A percentile compares a stretch with the other conserved stretches of the same genome.
phyloP scores from a whole-genome alignment of 2,329 filamentous ascomycete genomes.

The Colletotrichum agaves region DNA sequence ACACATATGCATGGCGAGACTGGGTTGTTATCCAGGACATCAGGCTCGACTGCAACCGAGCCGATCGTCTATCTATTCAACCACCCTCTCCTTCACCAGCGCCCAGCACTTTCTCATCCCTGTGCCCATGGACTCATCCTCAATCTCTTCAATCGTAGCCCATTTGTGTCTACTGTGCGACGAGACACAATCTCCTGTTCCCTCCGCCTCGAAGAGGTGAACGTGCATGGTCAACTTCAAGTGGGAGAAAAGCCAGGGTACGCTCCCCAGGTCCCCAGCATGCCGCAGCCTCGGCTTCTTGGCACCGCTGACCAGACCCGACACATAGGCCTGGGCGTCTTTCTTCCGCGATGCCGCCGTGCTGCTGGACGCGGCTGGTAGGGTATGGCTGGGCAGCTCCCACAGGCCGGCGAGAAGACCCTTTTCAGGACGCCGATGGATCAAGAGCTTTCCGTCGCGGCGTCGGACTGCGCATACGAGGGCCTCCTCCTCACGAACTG shows the following conservation, averaged over 20 bases:
- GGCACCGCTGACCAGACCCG: slow-evolving; percentile 40
- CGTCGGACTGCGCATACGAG: slow-evolving; percentile 64
- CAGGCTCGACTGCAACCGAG: background rate
- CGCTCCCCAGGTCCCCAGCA: slow-evolving; percentile 57
- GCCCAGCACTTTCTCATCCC: slow-evolving; percentile 69
- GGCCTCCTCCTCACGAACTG: slow-evolving; percentile 61
- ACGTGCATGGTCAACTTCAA: slow-evolving; percentile 68
- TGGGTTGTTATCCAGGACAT: background rate
- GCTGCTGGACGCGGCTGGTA: slow-evolving; percentile 45
- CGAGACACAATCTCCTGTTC: background rate
- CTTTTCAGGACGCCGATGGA: slow-evolving; percentile 63
- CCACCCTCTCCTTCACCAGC: slow-evolving; percentile 46
- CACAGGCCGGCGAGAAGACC: slow-evolving; percentile 66
- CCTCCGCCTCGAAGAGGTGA: slow-evolving; percentile 57
- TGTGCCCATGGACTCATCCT: slow-evolving; percentile 66
- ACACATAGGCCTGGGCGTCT: slow-evolving; percentile 50
- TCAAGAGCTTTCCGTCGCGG: slow-evolving; percentile 55
- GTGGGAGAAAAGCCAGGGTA: slow-evolving; percentile 69
- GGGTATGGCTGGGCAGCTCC: slow-evolving; percentile 62
- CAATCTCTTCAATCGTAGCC: slow-evolving; percentile 53
- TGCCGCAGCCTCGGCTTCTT: slow-evolving; percentile 43
- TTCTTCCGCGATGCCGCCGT: slow-evolving; percentile 47
- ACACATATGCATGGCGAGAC: background rate
- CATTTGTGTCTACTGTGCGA: slow-evolving; percentile 45
- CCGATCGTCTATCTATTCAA: background rate